Conservation (phyloP, 2,329 filamentous ascomycete genomes). For the Fusarium haematococcum region DNA sequence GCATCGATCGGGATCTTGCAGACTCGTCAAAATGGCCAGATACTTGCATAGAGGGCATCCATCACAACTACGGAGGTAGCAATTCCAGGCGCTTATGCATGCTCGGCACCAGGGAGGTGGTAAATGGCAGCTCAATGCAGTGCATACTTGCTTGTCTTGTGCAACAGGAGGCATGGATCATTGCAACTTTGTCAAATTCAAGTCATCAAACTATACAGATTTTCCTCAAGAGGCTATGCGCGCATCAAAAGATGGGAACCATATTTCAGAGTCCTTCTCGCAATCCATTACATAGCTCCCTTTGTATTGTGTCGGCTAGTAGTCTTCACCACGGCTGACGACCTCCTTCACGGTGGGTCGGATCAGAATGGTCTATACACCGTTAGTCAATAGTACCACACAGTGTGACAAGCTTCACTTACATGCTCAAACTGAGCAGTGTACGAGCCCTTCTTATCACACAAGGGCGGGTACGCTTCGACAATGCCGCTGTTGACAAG, state of each 20-base stretch:
- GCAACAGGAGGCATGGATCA: background rate
- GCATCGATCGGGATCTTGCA: conserved; percentile 40
- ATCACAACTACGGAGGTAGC: conserved; percentile 12
- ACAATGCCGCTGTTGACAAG: conserved; percentile 86
- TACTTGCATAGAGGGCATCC: conserved; percentile 22
- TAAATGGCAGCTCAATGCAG: background rate
- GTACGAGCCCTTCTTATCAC: conserved; percentile 94
- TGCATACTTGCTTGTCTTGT: background rate
- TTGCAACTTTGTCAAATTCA: background rate
- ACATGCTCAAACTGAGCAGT: conserved; percentile 96
- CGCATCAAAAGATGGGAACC: conserved; percentile 39
- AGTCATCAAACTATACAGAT: conserved; percentile 9
- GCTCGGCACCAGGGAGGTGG: background rate
- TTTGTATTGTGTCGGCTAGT: conserved; percentile 58
- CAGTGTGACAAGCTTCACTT: conserved; percentile 54
- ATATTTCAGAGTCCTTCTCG: conserved; percentile 46
- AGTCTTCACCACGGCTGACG: conserved; percentile 87
- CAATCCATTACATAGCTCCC: conserved; percentile 13
- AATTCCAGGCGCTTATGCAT: conserved; percentile 14
- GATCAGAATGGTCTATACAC: conserved; percentile 76
- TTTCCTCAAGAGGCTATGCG: conserved; percentile 11
- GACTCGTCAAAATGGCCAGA: conserved; percentile 13
- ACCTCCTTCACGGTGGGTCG: conserved; percentile 87
- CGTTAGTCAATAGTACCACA: conserved; percentile 15
- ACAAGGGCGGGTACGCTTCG: conserved; percentile 88